phyloP scores from a whole-genome alignment of 768 basidiomycete species.

The Macrolepiota fuliginosa region DNA sequence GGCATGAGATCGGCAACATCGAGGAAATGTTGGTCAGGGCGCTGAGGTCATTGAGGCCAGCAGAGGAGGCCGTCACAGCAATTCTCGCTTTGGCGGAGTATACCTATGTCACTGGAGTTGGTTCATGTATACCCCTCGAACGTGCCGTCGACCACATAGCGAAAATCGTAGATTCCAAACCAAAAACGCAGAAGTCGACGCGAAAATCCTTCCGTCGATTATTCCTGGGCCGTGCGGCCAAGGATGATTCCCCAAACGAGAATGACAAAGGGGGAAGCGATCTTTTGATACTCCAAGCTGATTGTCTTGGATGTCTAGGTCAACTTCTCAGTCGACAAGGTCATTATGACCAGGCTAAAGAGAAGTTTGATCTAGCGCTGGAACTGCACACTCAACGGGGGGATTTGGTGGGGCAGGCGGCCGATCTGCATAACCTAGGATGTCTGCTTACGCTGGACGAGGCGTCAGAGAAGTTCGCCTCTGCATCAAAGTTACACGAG shows the following conservation, averaged over 20 bases:
- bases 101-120: slow-evolving; percentile 22
- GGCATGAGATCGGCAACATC: slow-evolving; percentile 23
- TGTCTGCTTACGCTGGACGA: slow-evolving; percentile 14
- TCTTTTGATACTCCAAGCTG: slow-evolving; percentile 19
- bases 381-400: slow-evolving; percentile 20
- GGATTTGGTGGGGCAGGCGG: slow-evolving; percentile 24
- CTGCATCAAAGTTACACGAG: slow-evolving; percentile 20
- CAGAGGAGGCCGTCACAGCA: slow-evolving; percentile 19
- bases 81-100: slow-evolving; percentile 23
- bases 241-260: background rate
- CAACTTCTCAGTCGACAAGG: slow-evolving; percentile 23
- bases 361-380: slow-evolving; percentile 21
- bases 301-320: slow-evolving; percentile 27
- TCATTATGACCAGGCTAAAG: slow-evolving; percentile 19
- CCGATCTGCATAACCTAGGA: slow-evolving; percentile 26
- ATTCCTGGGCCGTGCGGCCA: background rate
- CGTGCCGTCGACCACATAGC: slow-evolving; percentile 20
- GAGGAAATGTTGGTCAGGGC: slow-evolving; percentile 21
- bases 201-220: background rate
- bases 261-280: background rate
- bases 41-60: slow-evolving; percentile 12
- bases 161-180: background rate
- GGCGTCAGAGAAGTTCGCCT: slow-evolving; percentile 16
- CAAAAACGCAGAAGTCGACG: background rate
- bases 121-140: slow-evolving; percentile 19